Base-by-base conservation (phyloP, 345 rosid genomes). In the Dipteronia sinensis region DNA sequence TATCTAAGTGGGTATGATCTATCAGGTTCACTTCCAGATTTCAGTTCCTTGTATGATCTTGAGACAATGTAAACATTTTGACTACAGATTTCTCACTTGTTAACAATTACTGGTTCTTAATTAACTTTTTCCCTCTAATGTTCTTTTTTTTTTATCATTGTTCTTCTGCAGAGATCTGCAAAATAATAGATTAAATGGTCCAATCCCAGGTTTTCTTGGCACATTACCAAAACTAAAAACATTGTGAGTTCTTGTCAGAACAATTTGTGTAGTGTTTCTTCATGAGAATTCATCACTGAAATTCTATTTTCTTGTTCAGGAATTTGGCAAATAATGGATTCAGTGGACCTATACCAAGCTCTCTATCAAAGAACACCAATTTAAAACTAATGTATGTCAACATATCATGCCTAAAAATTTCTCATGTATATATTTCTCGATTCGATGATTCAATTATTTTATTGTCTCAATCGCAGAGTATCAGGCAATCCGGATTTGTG, bases 401-500 rank as follows among this genome's bases (percentile, higher is more conserved):
- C 38, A 34, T 34, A 7, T 20, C 25, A 51, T 15, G 56, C 58
- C 12, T 1, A 9, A 20, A 59, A 59, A 2, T 59, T 59, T 8
- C 64, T 59, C 10, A 12, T 7, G 0, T 4, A 34, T 34, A 34
- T 20, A 59, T 22, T 9, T 59, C 23, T 59, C 0, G 22, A 59
- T 22, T 59, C 8, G n/a, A 34, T 34, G 13, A 23, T 58, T 49
- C 42, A 61, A 0, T 55, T 2, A 46, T 27, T 27, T 25, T 38
- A 17, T 8, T 3, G 68, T 47, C 7, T 70, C 67, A 42, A 6
- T 19, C 75, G 2, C 64, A 83, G 86, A 17, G 74, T 77, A 51
- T 67, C 86, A 20, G 89, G 81, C 9, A 86, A 86, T 76, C 76
- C 86, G 10, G 70, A 63, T n/a, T 71, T 85, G 68, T 85, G 90